Percentiles rank a stretch among this genome's conserved stretches.
Conservation (phyloP, 805 yeast species). For the Kazachstania kunashirensis region DNA sequence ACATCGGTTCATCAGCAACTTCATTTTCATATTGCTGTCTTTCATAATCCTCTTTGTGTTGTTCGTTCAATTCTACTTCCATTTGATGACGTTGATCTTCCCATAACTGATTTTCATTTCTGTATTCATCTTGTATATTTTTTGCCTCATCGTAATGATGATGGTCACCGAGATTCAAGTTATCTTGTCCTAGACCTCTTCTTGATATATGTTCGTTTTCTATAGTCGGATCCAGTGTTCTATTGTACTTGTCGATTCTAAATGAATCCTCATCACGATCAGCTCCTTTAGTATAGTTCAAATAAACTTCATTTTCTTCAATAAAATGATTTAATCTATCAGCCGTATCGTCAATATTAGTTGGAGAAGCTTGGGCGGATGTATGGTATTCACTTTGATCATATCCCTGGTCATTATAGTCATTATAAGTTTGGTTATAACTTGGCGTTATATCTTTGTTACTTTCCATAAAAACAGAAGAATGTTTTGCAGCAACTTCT, state of each 20-base stretch:
- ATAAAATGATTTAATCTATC: slow-evolving; percentile 21
- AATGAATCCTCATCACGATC: slow-evolving; percentile 10
- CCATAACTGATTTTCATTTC: slow-evolving; percentile 15
- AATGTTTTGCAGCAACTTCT: neutral
- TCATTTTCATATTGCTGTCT: slow-evolving; percentile 2
- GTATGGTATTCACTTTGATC: neutral
- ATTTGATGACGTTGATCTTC: slow-evolving; percentile 11
- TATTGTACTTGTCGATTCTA: slow-evolving; percentile 7
- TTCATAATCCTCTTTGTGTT: slow-evolving; percentile 3
- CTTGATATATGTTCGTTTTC: neutral
- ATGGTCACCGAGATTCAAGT: slow-evolving; percentile 1
- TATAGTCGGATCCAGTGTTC: slow-evolving; percentile 8
- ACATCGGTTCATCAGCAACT: neutral
- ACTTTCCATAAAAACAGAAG: slow-evolving; percentile 1
- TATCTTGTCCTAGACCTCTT: neutral
- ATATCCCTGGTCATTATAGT: neutral
- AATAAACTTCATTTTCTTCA: slow-evolving; percentile 22
- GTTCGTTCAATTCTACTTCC: slow-evolving; percentile 11
- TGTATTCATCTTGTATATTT: slow-evolving; percentile 7
- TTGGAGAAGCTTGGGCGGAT: slow-evolving; percentile 5
- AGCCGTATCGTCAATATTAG: slow-evolving; percentile 5
- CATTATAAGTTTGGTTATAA: neutral
- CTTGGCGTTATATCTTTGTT: neutral
- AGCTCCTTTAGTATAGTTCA: slow-evolving; percentile 23
- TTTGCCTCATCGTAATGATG: slow-evolving; percentile 7